Evolutionary conservation across 208 protist genomes (phyloP), one percentile per base, ranked within the genome.

Genomic region (Trypanosoma theileri): DNA sequence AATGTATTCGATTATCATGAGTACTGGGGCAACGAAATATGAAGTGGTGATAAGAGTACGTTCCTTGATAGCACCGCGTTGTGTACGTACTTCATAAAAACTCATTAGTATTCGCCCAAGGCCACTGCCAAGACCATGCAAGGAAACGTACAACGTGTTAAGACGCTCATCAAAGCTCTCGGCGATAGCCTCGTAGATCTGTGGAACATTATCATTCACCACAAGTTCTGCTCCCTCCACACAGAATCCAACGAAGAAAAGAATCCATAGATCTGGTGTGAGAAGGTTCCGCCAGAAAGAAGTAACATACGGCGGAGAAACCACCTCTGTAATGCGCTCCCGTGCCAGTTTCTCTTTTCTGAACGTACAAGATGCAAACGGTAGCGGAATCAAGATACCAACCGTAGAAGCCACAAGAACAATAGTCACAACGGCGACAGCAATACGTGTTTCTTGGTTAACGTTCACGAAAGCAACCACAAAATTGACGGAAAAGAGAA

Each of bases 91-190:
- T 66, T 92, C 82, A 24, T 88, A 80, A 2, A 76, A 53, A 61
- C 82, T 85, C 80, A 92, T 92, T 35, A 83, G 46, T 19, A 92
- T 82, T 14, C 86, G 79, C 0, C 83, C 86, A 13, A 85, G 42
- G 0, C 81, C 86, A 48, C 86, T 92, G 19, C 86, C 86, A 1
- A 75, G 75, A 52, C 86, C 86, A 67, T 86, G 86, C 45, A 89
- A 53, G 1, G 87, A 71, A 0, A 84, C 89, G 24, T 89, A 66
- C 16, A 89, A 66, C 11, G 81, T 71, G 44, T 73, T 80, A 4
- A 85, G 45, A 56, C 82, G 79, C 17, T 70, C 57, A 13, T 56
- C 79, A 31, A 77, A 69, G 13, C 52, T 60, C 13, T 69, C 76
- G 0, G 73, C 71, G 19, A 88, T 56, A 4, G 86, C 81, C 2